Conservation (phyloP, 768 basidiomycete genomes). For the Amanita inopinata region DNA sequence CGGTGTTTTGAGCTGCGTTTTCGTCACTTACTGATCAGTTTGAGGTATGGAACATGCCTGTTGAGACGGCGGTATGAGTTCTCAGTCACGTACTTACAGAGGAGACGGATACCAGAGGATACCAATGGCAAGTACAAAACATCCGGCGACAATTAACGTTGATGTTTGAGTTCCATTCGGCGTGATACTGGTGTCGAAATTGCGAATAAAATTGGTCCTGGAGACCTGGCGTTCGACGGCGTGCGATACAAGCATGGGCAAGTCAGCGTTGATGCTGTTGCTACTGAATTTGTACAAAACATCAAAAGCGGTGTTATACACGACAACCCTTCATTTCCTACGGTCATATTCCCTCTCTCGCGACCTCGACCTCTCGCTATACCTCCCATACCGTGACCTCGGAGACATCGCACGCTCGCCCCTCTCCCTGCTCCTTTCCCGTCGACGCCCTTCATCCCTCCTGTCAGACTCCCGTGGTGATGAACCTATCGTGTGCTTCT, state of each 20-base stretch:
- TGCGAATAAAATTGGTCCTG: conserved; percentile 17
- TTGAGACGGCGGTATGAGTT: conserved; percentile 4
- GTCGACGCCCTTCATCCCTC: too few species aligned
- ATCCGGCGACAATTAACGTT: conserved; percentile 73
- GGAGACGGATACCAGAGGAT: conserved; percentile 57
- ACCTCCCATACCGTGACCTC: neutral
- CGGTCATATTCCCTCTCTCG: conserved; percentile 17
- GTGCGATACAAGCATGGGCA: neutral
- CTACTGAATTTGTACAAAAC: too few species aligned
- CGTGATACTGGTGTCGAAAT: conserved; percentile 36
- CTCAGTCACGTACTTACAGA: neutral
- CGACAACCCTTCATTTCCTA: conserved; percentile 10
- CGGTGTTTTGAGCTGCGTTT: conserved; percentile 1
- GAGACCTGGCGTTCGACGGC: neutral
- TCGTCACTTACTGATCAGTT: conserved; percentile 53
- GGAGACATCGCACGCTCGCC: too few species aligned
- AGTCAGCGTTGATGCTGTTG: neutral
- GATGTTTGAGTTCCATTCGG: conserved; percentile 66
- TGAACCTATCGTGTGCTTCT: neutral
- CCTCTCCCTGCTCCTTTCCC: too few species aligned
- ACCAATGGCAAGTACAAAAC: conserved; percentile 66
- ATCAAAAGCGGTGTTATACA: conserved; percentile 6
- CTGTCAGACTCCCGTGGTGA: neutral
- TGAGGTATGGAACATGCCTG: conserved; percentile 75
- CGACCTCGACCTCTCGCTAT: neutral